Evolutionary conservation across 2,329 filamentous ascomycete species (phyloP), one percentile per base, ranked within the genome.

Genomic region (Pyricularia pennisetigena): DNA sequence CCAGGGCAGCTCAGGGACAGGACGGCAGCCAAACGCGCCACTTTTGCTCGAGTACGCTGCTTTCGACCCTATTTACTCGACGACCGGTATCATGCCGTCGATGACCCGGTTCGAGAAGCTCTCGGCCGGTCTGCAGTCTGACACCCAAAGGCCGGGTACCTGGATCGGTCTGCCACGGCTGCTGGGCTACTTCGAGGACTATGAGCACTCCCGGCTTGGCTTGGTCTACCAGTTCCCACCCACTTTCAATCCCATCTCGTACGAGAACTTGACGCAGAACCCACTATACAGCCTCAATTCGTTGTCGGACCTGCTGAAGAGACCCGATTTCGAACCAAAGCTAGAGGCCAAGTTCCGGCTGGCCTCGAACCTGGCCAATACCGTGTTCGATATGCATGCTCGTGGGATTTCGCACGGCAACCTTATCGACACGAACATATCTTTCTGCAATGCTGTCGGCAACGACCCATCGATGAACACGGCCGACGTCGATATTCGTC

Each of bases 271-370:
- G 10, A 84, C 82, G 0, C 81, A 83, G 67, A 82, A 81, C 32
- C 80, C 83, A 0, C 74, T 81, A 0, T 83, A 84, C 71, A 84
- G 80, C 68, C 75, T 88, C 3, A 83, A 81, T 63, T 86, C 86
- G 0, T 75, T 90, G 6, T 78, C 79, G 16, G 82, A 88, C 67
- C 79, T 90, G 12, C 79, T 90, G 0, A 78, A 78, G 1, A 76
- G 79, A 20, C 80, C 82, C 0, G 81, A 81, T 66, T 84, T 83
- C 49, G 87, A 90, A 73, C 90, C 90, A 0, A 85, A 86, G 49
- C 80, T 94, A 0, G 91, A 94, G 77, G 88, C 89, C 69, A 91
- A 92, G 73, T 94, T 93, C 73, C 85, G 88, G 16, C 81, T 94
- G 66, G 91, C 91, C 3, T 84, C 90, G 67, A 91, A 92, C 71